These are phyloP conservation scores for Trichoderma hamatum DNA, from an alignment of 2,329 filamentous ascomycete genomes.

Conservation along the genomic window DNA sequence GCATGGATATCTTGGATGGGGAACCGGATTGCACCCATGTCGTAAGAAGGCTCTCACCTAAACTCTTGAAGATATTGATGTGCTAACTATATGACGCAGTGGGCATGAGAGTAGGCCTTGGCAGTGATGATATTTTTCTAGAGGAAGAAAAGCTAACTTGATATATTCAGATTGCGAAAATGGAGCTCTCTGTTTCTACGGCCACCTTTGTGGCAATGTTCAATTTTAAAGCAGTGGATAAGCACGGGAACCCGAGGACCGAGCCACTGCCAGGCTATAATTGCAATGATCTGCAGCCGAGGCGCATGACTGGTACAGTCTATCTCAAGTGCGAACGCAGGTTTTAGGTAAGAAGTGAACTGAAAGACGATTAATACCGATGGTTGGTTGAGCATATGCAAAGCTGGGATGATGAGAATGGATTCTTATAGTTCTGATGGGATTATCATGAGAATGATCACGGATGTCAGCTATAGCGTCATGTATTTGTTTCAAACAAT, in stretches of 20 bases:
- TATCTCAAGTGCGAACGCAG: slow-evolving; percentile 20
- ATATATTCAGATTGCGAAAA: slow-evolving; percentile 50
- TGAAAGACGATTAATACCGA: neutral
- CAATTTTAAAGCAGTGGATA: slow-evolving; percentile 49
- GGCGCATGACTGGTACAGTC: neutral
- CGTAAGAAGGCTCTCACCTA: slow-evolving; percentile 30
- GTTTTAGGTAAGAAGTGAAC: neutral
- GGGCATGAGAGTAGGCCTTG: slow-evolving; percentile 18
- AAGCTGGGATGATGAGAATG: neutral
- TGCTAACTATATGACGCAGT: slow-evolving; percentile 1
- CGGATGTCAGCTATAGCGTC: neutral
- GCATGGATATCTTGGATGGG: slow-evolving; percentile 42
- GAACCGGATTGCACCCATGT: slow-evolving; percentile 42
- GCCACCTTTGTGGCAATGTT: slow-evolving; percentile 55
- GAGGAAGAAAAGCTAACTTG: slow-evolving; percentile 26
- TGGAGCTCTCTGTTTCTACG: slow-evolving; percentile 54
- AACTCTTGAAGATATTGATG: neutral
- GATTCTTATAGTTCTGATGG: neutral
- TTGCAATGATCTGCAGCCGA: slow-evolving; percentile 16
- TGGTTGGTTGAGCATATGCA: neutral
- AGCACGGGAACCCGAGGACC: slow-evolving; percentile 38
- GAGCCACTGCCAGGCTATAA: slow-evolving; percentile 27
- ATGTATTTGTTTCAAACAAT: neutral
- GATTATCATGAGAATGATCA: neutral
- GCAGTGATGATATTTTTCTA: neutral